Base-by-base conservation (phyloP, 306 rosid genomes). In the Trifolium fragiferum region DNA sequence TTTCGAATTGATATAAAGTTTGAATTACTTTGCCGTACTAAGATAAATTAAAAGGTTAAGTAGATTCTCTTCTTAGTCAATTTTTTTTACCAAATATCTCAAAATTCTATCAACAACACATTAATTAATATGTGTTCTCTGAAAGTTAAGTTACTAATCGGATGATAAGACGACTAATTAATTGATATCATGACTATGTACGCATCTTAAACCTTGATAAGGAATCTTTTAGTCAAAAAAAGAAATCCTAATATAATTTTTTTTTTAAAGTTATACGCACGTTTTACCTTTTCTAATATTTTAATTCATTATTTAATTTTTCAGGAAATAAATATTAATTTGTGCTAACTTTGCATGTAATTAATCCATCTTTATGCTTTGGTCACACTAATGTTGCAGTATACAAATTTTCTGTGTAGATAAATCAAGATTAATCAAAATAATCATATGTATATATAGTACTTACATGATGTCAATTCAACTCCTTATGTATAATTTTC, bases 41-140 rank as follows among this genome's bases (percentile, higher is more conserved):
- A 58, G 70, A 62, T 44, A 44, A 18, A 58, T 46, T 66, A 68
- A 58, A 8, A 44, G 65, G 10, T 13, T 57, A 44, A 68, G 49
- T 27, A 4, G 69, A 44, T 32, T 10, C 35, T 47, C 35, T 41
- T 43, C 14, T 33, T 62, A 62, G 67, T 33, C 25, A 16, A 32
- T 12, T 27, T 27, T 27, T 14, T 13, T 58, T 0, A 13, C 12
- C 18, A 25, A 59, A 25, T 27, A 59, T 59, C 19, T 59, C 40
- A 59, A 59, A 10, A 27, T 59, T 13, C 12, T 14, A 59, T 27
- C 66, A 10, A 23, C 32, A 6, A 57, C 6, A 11, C 6, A 30
- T 59, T 14, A 1, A 59, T 59, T 59, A 23, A 57, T 23, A 23
- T 9, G n/a, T 62, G 5, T 33, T 30, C 0, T n/a, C 23, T 8